phyloP scores from a whole-genome alignment of 179 eudicot genomes.

The Carnegiea gigantea region DNA sequence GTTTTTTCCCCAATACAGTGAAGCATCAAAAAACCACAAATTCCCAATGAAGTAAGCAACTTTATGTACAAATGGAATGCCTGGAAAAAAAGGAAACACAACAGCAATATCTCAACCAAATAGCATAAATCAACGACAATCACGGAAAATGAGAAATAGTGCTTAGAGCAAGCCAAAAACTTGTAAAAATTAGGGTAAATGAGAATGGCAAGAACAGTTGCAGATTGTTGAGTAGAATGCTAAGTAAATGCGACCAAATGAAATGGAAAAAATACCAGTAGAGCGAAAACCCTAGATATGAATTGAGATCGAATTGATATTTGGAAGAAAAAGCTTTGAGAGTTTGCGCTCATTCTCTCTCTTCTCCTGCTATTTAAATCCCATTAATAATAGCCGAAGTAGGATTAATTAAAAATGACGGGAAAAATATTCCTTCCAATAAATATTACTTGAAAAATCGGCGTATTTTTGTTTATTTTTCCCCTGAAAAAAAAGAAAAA shows the following conservation, averaged over 20 bases:
- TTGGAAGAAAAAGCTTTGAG: neutral
- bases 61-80: conserved; percentile 4
- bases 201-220: neutral
- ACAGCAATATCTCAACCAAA: neutral
- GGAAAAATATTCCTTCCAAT: neutral
- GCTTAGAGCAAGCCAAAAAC: neutral
- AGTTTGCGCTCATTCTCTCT: neutral
- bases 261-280: neutral
- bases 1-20: neutral
- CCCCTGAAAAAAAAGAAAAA: too few relatives aligned
- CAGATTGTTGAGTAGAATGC: neutral
- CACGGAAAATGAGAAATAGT: neutral
- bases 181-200: conserved; percentile 15
- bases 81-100: conserved; percentile 19
- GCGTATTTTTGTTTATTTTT: too few relatives aligned
- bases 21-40: conserved; percentile 18
- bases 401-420: neutral
- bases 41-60: conserved; percentile 1
- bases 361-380: neutral
- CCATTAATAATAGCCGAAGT: neutral
- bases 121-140: conserved; percentile 8
- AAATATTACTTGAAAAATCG: neutral
- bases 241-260: neutral
- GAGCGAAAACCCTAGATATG: conserved; percentile 2
- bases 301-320: neutral